These are phyloP conservation scores for Castanea sativa DNA, from an alignment of 306 rosid genomes.

Conservation along the genomic window DNA sequence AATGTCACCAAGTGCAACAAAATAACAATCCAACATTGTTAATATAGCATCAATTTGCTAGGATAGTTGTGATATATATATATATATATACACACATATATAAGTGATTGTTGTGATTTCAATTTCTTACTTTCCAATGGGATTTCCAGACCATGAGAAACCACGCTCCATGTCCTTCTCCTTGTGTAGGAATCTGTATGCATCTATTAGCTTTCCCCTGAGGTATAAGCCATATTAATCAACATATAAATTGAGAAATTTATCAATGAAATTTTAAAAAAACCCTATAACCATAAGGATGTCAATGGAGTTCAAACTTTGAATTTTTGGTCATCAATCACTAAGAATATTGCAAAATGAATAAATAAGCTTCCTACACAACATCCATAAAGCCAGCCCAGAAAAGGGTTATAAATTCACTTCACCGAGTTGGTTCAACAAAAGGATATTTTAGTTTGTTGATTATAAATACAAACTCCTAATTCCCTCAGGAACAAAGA, in stretches of 20 bases:
- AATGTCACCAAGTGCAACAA: neutral
- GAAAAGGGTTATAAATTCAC: conserved; percentile 12
- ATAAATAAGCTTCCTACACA: conserved; percentile 6
- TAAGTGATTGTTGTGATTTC: conserved; percentile 5
- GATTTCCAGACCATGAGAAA: conserved; percentile 97
- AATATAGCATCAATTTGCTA: conserved; percentile 12
- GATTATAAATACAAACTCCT: neutral
- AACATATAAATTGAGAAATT: conserved; percentile 21
- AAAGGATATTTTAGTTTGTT: neutral
- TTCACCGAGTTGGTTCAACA: conserved; percentile 8
- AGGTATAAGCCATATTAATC: conserved; percentile 26
- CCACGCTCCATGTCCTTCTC: conserved; percentile 86
- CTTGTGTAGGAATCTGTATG: conserved; percentile 77
- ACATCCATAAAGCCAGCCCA: neutral
- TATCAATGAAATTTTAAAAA: neutral
- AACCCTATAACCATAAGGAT: conserved; percentile 1
- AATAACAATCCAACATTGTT: neutral
- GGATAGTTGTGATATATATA: neutral
- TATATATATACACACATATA: too few relatives aligned
- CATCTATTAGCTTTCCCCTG: conserved; percentile 94
- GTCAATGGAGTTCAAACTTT: conserved; percentile 5
- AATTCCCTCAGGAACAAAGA: neutral
- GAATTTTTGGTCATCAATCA: neutral
- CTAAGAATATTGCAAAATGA: neutral
- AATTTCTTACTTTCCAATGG: conserved; percentile 77